These are phyloP conservation scores for Aristolochia contorta DNA, from an alignment of 164 flowering plant species.

Conservation along the genomic window DNA sequence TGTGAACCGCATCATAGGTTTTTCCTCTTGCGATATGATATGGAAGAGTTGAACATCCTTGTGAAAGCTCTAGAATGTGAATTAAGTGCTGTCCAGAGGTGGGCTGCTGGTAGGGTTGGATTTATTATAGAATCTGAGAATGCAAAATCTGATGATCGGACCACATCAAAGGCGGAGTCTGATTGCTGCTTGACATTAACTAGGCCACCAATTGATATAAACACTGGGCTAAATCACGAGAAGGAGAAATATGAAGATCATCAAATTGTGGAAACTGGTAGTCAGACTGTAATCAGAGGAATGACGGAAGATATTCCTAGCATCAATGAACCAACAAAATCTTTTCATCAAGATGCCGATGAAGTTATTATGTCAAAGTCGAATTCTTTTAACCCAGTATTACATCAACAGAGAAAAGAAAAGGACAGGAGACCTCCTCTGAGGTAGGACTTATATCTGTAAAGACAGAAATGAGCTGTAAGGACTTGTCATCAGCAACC, in stretches of 20 bases:
- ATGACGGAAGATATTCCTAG: slow-evolving; percentile 4
- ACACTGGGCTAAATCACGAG: neutral
- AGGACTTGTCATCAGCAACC: too few species aligned
- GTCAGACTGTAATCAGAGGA: neutral
- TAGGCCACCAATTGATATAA: slow-evolving; percentile 2
- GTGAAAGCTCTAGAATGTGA: slow-evolving; percentile 64
- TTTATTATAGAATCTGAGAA: too few species aligned
- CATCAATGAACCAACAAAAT: slow-evolving; percentile 15
- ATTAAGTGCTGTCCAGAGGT: slow-evolving; percentile 25
- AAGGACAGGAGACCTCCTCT: slow-evolving; percentile 5
- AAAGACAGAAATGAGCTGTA: neutral
- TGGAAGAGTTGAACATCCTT: slow-evolving; percentile 39
- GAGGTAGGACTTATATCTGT: slow-evolving; percentile 2
- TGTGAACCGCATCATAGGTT: slow-evolving; percentile 34
- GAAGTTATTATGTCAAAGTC: slow-evolving; percentile 20
- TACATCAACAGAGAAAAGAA: slow-evolving; percentile 7
- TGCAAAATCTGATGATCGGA: neutral
- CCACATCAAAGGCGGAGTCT: neutral
- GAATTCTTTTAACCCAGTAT: slow-evolving; percentile 5
- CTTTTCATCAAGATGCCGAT: slow-evolving; percentile 11
- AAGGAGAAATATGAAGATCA: neutral
- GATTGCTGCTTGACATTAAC: neutral
- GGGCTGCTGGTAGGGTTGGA: slow-evolving; percentile 22
- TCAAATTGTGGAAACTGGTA: neutral
- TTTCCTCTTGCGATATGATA: slow-evolving; percentile 42